phyloP scores from a whole-genome alignment of 495 filamentous ascomycete genomes.

The Aspergillus panamensis region DNA sequence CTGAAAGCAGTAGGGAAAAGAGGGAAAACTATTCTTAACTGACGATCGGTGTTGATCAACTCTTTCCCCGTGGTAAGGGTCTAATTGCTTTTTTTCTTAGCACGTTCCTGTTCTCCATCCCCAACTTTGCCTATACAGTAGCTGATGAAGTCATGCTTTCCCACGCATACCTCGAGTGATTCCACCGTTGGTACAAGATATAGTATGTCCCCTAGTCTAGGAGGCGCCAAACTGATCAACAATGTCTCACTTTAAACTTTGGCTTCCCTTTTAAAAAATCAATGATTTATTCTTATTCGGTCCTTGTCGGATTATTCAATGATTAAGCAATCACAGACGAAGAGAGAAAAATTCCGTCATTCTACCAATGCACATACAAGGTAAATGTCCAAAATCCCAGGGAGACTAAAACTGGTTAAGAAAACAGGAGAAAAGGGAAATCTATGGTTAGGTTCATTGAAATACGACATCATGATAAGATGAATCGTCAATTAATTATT shows the following conservation, averaged over 20 bases:
- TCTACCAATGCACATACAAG: neutral
- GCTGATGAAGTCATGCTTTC: constrained; percentile 11
- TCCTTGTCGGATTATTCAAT: neutral
- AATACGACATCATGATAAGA: too few relatives aligned
- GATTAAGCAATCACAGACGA: neutral
- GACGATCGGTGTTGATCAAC: constrained; percentile 2
- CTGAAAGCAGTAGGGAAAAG: neutral
- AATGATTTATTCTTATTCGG: neutral
- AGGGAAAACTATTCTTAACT: neutral
- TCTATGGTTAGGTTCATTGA: too few relatives aligned
- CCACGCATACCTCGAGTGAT: neutral
- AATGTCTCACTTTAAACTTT: neutral
- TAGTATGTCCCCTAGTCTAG: neutral
- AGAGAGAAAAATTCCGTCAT: neutral
- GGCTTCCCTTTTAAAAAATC: neutral
- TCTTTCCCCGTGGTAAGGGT: neutral
- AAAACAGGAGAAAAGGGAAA: too few relatives aligned
- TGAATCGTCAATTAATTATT: too few relatives aligned
- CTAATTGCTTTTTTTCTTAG: neutral
- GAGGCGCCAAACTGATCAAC: neutral
- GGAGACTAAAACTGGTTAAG: too few relatives aligned
- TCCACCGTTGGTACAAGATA: neutral
- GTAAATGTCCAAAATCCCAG: too few relatives aligned
- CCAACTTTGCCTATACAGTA: neutral
- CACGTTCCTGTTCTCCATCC: neutral